Percentiles rank a stretch among this genome's conserved stretches.
phyloP scores from a whole-genome alignment of 345 rosid genomes.

The Chamaenerion angustifolium region DNA sequence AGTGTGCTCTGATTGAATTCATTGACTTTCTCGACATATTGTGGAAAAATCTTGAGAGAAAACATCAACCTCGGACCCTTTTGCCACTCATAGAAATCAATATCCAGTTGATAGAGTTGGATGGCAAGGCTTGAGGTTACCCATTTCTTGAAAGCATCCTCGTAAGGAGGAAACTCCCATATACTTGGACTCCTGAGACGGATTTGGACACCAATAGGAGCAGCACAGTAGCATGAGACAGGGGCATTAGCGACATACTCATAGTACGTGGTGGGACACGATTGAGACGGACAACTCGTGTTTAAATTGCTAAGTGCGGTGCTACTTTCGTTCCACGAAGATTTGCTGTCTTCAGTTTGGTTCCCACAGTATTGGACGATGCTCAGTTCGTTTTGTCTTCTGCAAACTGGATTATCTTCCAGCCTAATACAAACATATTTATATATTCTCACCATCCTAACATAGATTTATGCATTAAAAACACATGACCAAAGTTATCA shows the following conservation, averaged over 20 bases:
- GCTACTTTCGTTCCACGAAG: constrained; percentile 11
- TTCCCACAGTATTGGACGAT: constrained; percentile 26
- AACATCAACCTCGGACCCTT: constrained; percentile 32
- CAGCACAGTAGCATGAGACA: constrained; percentile 35
- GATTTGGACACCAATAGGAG: constrained; percentile 27
- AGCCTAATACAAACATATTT: constrained; percentile 23
- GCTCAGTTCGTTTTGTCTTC: constrained; percentile 17
- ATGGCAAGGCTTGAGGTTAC: constrained; percentile 18
- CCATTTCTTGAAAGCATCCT: constrained; percentile 6
- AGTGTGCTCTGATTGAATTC: constrained; percentile 23
- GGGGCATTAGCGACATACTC: constrained; percentile 28
- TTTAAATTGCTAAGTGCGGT: constrained; percentile 6
- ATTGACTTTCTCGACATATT: not conserved
- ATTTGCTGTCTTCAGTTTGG: constrained; percentile 11
- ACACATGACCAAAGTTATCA: too few species aligned
- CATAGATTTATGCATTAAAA: too few species aligned
- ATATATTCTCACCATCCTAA: too few species aligned
- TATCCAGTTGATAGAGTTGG: constrained; percentile 24
- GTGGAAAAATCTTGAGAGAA: constrained; percentile 32
- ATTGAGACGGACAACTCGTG: constrained; percentile 20
- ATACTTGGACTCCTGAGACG: constrained; percentile 44
- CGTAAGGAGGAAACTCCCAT: constrained; percentile 28
- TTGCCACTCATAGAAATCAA: constrained; percentile 26
- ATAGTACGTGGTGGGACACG: constrained; percentile 18
- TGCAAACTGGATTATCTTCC: constrained; percentile 43